phyloP scores from a whole-genome alignment of 2,329 filamentous ascomycete genomes.

The Lecanoromycetidae sp. region DNA sequence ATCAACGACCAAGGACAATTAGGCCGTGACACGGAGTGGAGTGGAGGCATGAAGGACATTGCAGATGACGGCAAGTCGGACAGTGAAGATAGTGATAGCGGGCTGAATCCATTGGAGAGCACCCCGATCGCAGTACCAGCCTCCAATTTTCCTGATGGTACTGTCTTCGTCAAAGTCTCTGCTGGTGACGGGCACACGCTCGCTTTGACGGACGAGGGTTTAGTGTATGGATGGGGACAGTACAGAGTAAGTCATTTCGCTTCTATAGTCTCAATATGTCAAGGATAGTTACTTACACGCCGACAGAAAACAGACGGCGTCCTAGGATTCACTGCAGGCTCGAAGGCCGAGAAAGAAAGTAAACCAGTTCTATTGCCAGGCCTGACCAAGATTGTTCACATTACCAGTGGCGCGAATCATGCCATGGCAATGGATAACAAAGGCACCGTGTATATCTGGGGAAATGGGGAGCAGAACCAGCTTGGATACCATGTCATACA shows the following conservation, averaged over 20 bases:
- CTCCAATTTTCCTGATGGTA: slow-evolving; percentile 39
- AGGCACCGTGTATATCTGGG: slow-evolving; percentile 58
- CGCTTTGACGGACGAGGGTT: slow-evolving; percentile 47
- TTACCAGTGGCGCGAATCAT: slow-evolving; percentile 60
- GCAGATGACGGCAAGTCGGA: slow-evolving; percentile 22
- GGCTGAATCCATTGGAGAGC: slow-evolving; percentile 45
- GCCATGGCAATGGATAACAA: slow-evolving; percentile 54
- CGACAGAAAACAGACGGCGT: slow-evolving; percentile 16
- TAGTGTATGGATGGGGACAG: slow-evolving; percentile 51
- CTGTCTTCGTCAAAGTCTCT: slow-evolving; percentile 44
- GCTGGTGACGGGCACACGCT: slow-evolving; percentile 50
- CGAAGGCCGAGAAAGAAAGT: slow-evolving; percentile 1
- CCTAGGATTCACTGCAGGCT: slow-evolving; percentile 5
- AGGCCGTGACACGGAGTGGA: slow-evolving; percentile 57
- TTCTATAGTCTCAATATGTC: neutral
- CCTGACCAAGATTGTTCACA: slow-evolving; percentile 53
- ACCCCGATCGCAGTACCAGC: slow-evolving; percentile 41
- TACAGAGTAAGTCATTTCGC: slow-evolving; percentile 39
- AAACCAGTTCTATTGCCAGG: slow-evolving; percentile 26
- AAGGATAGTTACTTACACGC: neutral
- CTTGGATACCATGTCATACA: slow-evolving; percentile 52
- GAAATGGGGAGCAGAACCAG: slow-evolving; percentile 58
- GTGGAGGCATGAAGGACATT: slow-evolving; percentile 23
- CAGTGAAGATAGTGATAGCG: slow-evolving; percentile 39
- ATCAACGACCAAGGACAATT: slow-evolving; percentile 73